phyloP scores from a whole-genome alignment of 345 rosid genomes.

The Mallotus nudiflorus region DNA sequence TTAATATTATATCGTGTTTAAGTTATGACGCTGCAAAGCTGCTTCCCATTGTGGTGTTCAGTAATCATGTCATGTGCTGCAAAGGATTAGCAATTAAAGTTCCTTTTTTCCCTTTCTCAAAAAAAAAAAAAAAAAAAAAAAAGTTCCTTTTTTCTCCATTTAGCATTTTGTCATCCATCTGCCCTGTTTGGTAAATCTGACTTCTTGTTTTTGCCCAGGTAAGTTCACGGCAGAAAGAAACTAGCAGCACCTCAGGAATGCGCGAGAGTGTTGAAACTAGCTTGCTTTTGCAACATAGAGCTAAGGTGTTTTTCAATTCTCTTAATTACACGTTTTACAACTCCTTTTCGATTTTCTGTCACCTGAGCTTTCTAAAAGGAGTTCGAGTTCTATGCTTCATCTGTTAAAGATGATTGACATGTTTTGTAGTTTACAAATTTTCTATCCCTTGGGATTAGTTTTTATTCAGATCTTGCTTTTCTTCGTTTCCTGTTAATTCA shows the following conservation, averaged over 20 bases:
- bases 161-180: not conserved
- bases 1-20: too few species aligned
- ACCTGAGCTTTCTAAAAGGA: not conserved
- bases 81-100: too few species aligned
- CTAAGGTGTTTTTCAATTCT: slow-evolving; percentile 49
- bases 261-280: slow-evolving; percentile 94
- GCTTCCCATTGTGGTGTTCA: too few species aligned
- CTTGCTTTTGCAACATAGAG: slow-evolving; percentile 85
- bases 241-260: slow-evolving; percentile 96
- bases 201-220: too few species aligned
- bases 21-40: not conserved
- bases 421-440: not conserved
- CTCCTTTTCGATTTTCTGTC: not conserved
- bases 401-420: not conserved
- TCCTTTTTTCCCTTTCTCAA: too few species aligned
- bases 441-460: not conserved
- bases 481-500: not conserved
- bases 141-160: too few species aligned
- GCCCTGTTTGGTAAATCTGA: too few species aligned
- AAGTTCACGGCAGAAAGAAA: slow-evolving; percentile 87
- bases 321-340: not conserved
- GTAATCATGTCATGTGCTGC: too few species aligned
- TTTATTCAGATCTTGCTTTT: not conserved
- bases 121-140: too few species aligned
- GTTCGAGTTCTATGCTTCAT: not conserved